Evolutionary conservation across 1,284 basidiomycete species (phyloP).

Genomic region (Flammula alnicola): DNA sequence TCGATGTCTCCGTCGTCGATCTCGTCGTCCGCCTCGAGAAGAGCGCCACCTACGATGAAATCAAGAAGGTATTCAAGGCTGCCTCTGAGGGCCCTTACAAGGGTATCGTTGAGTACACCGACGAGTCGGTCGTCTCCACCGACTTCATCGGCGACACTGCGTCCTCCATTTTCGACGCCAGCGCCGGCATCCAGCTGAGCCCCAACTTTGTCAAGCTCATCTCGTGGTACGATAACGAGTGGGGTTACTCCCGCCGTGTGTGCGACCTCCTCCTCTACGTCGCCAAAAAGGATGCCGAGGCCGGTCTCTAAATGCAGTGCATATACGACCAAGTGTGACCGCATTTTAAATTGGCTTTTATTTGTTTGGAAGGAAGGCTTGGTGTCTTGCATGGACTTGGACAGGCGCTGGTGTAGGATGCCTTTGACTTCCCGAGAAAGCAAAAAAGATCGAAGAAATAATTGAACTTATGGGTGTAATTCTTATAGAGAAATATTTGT

Average conservation of each 20-base stretch:
- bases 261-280: slow-evolving; percentile 88
- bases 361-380: too few species aligned
- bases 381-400: too few species aligned
- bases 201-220: slow-evolving; percentile 95
- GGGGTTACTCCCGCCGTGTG: slow-evolving; percentile 96
- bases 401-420: too few species aligned
- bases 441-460: too few species aligned
- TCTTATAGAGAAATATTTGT: slow-evolving; percentile 21
- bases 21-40: slow-evolving; percentile 95
- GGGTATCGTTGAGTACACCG: slow-evolving; percentile 95
- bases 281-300: slow-evolving; percentile 70
- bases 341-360: too few species aligned
- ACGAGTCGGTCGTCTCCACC: slow-evolving; percentile 93
- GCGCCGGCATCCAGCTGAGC: slow-evolving; percentile 94
- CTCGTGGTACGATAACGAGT: slow-evolving; percentile 96
- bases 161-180: slow-evolving; percentile 92
- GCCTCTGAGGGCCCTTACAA: slow-evolving; percentile 77
- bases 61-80: slow-evolving; percentile 88
- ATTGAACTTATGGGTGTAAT: slow-evolving; percentile 16
- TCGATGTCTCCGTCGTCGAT: slow-evolving; percentile 98
- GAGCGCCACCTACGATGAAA: slow-evolving; percentile 84
- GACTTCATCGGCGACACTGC: slow-evolving; percentile 86
- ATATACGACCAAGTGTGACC: too few species aligned
- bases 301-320: slow-evolving; percentile 29
- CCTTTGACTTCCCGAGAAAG: too few species aligned